A percentile compares a stretch with the other conserved stretches of the same genome.
These are phyloP conservation scores for Marasmius fiardii DNA, from an alignment of 1,284 basidiomycete genomes.

Conservation along the genomic window DNA sequence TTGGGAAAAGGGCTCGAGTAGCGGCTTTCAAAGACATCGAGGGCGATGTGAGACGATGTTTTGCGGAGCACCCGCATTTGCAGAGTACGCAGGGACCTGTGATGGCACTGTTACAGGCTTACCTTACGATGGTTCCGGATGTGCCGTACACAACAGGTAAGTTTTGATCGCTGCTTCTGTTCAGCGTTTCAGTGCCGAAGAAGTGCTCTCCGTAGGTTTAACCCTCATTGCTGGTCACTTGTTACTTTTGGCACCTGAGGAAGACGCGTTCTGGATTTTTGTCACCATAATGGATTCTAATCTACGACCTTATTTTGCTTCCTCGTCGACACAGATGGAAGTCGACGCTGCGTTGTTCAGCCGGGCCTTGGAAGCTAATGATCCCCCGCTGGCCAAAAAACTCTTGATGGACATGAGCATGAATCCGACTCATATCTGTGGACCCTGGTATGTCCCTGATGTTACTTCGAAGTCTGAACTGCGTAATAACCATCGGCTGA, in stretches of 20 bases:
- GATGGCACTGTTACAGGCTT: constrained; percentile 64
- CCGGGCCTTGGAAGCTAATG: constrained; percentile 67
- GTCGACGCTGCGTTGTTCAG: constrained; percentile 80
- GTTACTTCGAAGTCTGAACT: not conserved
- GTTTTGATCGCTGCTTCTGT: constrained; percentile 14
- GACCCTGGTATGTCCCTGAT: constrained; percentile 50
- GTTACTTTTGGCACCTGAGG: constrained; percentile 79
- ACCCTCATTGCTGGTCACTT: constrained; percentile 77
- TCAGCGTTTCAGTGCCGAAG: constrained; percentile 1
- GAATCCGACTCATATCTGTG: constrained; percentile 51
- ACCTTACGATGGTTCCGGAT: constrained; percentile 79
- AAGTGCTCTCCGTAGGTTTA: constrained; percentile 49
- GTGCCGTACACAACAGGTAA: constrained; percentile 61
- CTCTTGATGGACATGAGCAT: constrained; percentile 66
- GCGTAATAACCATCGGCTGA: constrained; percentile 1
- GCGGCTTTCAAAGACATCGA: constrained; percentile 56
- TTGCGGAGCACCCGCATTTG: constrained; percentile 51
- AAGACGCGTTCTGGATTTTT: constrained; percentile 94
- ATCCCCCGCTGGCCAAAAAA: constrained; percentile 63
- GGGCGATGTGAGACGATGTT: constrained; percentile 51
- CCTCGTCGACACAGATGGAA: constrained; percentile 70
- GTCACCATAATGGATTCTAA: constrained; percentile 80
- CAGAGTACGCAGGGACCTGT: constrained; percentile 52
- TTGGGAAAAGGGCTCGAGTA: constrained; percentile 58
- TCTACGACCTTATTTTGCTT: constrained; percentile 77